Evolutionary conservation across 805 yeast genomes (phyloP), one percentile per base, ranked within the genome.

Genomic region (Candida maris): DNA sequence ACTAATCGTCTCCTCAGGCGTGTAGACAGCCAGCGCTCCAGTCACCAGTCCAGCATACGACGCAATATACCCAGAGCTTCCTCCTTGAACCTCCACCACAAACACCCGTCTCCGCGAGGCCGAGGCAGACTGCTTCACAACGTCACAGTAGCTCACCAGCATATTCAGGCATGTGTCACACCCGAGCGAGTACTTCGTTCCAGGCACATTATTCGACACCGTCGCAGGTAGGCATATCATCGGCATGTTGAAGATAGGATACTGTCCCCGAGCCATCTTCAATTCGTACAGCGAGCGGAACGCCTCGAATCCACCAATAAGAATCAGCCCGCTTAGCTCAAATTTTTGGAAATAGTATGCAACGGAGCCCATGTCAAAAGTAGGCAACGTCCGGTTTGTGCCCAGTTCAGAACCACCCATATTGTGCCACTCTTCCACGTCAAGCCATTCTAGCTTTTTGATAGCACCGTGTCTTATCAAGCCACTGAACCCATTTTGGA

Each of bases 241-340:
- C 45, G 98, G 98, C 48, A 93, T 88, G 62, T 91, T 79, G 68
- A 93, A 85, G 19, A 91, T 79, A 29, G 98, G 97, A 65, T 87
- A 93, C 41, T 77, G 67, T 12, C 59, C 48, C 61, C 96, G 77
- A 21, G 93, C 87, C 49, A 73, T 71, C 50, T 85, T 83, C 48
- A 93, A 73, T 67, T 88, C 85, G 52, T 85, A 78, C 49, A 93
- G 72, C 1, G 97, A 78, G 8, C 73, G 73, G 71, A 81, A 93
- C n/a, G 96, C 97, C 70, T 93, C 98, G 57, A 89, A 93, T 1
- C 98, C 98, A 49, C 99, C 99, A 43, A 93, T 80, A 39, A 93
- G 73, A 43, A 93, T 75, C 46, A 91, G 73, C 27, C 97, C 98
- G 56, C 93, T 93, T 56, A 93, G 79, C 38, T 75, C 67, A 62